A percentile compares a stretch with the other conserved stretches of the same genome.
These are phyloP conservation scores for Macrophomina tecta DNA, from an alignment of 2,329 filamentous ascomycete genomes.

Conservation along the genomic window DNA sequence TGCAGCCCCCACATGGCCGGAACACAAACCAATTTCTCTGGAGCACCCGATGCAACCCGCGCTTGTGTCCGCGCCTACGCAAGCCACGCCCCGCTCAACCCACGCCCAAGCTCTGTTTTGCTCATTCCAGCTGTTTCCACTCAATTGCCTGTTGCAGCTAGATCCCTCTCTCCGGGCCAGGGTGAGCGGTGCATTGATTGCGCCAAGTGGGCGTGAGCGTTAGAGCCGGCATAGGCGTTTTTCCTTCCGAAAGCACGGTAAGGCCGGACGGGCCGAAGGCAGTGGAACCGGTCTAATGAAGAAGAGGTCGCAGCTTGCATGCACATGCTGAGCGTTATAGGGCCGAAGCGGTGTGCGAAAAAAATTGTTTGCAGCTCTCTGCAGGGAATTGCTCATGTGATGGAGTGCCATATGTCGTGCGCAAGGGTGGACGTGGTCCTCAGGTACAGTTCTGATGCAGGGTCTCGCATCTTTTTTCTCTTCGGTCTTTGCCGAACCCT, in stretches of 20 bases:
- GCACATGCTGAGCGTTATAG: neutral
- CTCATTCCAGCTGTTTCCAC: conserved; percentile 17
- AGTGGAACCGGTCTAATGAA: conserved; percentile 7
- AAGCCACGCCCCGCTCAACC: conserved; percentile 21
- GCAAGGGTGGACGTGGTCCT: conserved; percentile 13
- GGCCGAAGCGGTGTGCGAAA: conserved; percentile 22
- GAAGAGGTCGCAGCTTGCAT: conserved; percentile 11
- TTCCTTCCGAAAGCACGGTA: conserved; percentile 9
- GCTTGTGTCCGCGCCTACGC: neutral
- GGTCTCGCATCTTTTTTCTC: conserved; percentile 12
- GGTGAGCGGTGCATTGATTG: neutral
- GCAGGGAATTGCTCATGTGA: conserved; percentile 17
- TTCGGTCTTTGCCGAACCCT: conserved; percentile 12
- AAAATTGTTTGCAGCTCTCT: conserved; percentile 8
- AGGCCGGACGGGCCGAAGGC: conserved; percentile 12
- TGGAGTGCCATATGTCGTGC: conserved; percentile 14
- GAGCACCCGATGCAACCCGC: conserved; percentile 18
- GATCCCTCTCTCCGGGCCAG: neutral
- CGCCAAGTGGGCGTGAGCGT: neutral
- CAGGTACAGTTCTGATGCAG: conserved; percentile 4
- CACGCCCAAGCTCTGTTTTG: conserved; percentile 5
- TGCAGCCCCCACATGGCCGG: conserved; percentile 15
- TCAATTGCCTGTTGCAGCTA: conserved; percentile 16
- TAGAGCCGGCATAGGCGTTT: conserved; percentile 7
- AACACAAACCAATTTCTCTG: conserved; percentile 5